phyloP scores from a whole-genome alignment of 2,329 filamentous ascomycete genomes.

The Aspergillus fructus region DNA sequence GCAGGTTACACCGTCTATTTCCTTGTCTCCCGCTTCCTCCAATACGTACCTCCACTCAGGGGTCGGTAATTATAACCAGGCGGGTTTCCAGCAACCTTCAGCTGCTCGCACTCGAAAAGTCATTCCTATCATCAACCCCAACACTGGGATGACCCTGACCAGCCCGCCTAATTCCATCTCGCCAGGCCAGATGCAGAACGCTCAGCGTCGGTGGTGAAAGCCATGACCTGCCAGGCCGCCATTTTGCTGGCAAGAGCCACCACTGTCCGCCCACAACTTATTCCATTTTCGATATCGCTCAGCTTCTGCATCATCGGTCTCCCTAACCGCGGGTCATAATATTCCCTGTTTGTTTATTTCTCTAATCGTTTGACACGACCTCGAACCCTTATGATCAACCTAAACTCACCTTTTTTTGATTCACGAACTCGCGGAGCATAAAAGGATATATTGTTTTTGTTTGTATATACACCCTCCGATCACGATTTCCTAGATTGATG shows the following conservation, averaged over 20 bases:
- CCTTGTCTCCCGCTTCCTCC: constrained; percentile 64
- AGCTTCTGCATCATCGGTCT: constrained; percentile 39
- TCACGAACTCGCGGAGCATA: constrained; percentile 25
- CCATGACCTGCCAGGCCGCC: constrained; percentile 22
- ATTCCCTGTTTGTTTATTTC: constrained; percentile 29
- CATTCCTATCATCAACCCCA: constrained; percentile 96
- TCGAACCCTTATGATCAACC: constrained; percentile 26
- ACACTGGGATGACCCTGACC: constrained; percentile 81
- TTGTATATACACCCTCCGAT: constrained; percentile 39
- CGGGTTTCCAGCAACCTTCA: constrained; percentile 88
- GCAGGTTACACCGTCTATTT: constrained; percentile 69
- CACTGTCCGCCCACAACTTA: constrained; percentile 32
- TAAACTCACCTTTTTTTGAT: constrained; percentile 23
- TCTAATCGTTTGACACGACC: constrained; percentile 29
- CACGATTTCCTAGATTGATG: constrained; percentile 39
- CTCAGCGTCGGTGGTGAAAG: constrained; percentile 43
- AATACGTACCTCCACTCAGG: constrained; percentile 63
- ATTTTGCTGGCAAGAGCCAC: constrained; percentile 22
- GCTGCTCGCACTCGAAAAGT: constrained; percentile 89
- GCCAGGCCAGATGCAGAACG: constrained; percentile 61
- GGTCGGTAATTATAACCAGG: constrained; percentile 62
- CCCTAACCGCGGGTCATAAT: constrained; percentile 39
- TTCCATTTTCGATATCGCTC: constrained; percentile 29
- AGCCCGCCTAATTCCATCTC: constrained; percentile 78
- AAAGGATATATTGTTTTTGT: constrained; percentile 32